phyloP scores from a whole-genome alignment of 225 moss, liverwort and hornwort genomes.

The Asterella californica region DNA sequence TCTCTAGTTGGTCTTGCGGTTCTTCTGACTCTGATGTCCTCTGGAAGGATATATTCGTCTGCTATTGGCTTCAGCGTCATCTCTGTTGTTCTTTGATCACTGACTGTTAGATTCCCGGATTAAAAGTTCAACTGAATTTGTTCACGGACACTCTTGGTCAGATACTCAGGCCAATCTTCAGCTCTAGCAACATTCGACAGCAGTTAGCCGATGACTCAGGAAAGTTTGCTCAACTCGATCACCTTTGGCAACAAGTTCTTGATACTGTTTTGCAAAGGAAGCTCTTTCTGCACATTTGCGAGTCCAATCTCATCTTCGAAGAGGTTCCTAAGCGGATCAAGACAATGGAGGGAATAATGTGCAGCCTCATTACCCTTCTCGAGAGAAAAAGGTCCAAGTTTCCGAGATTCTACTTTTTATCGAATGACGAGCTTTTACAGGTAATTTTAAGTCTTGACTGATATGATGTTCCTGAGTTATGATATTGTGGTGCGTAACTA shows the following conservation, averaged over 20 bases:
- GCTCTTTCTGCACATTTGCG: conserved; percentile 45
- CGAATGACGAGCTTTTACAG: conserved; percentile 56
- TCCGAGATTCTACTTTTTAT: conserved; percentile 50
- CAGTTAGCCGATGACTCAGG: conserved; percentile 44
- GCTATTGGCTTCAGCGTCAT: not conserved
- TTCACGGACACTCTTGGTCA: conserved; percentile 12
- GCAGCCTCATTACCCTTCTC: conserved; percentile 43
- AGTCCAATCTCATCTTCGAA: conserved; percentile 40
- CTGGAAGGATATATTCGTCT: not conserved
- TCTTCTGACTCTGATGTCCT: not conserved
- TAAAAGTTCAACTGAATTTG: not conserved
- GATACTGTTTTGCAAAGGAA: conserved; percentile 33
- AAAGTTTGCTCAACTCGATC: conserved; percentile 35
- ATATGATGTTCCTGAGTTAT: not conserved
- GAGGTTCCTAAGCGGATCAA: conserved; percentile 39
- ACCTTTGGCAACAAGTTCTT: conserved; percentile 41
- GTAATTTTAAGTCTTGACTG: not conserved
- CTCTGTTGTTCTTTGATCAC: not conserved
- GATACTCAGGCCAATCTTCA: conserved; percentile 50
- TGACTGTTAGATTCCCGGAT: not conserved
- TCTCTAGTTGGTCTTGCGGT: not conserved
- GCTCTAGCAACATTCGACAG: conserved; percentile 38
- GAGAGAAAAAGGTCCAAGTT: conserved; percentile 46
- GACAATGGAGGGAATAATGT: conserved; percentile 48
- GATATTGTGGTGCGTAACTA: not conserved